phyloP scores from a whole-genome alignment of 2,329 filamentous ascomycete species.

The Colletotrichum euphorbiae region DNA sequence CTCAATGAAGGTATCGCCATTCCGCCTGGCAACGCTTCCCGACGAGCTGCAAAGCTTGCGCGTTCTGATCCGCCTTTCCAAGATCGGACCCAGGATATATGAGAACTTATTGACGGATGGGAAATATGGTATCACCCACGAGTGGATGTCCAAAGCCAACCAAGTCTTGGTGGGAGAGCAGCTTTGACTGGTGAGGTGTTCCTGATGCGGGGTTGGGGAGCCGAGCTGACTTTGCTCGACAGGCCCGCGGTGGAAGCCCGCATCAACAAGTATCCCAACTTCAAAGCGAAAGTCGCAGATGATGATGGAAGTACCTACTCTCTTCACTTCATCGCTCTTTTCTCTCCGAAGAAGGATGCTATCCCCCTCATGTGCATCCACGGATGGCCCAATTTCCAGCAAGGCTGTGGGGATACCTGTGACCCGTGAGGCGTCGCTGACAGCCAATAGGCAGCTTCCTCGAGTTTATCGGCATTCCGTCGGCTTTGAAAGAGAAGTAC shows the following conservation, averaged over 20 bases:
- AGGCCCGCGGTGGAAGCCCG: neutral
- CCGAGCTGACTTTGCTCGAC: neutral
- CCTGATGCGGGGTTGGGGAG: neutral
- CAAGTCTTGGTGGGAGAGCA: neutral
- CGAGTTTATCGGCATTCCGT: conserved; percentile 1
- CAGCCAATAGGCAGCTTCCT: neutral
- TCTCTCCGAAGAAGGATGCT: neutral
- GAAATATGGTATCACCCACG: neutral
- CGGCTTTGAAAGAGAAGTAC: neutral
- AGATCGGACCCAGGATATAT: neutral
- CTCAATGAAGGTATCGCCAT: neutral
- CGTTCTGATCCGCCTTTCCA: neutral
- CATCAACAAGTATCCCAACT: neutral
- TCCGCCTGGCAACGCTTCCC: neutral
- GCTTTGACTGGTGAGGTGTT: neutral
- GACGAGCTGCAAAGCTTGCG: neutral
- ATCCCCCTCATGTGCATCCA: conserved; percentile 1
- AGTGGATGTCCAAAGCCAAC: neutral
- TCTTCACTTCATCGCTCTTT: neutral
- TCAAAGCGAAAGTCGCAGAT: neutral
- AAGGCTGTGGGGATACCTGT: too few relatives aligned
- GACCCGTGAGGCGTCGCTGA: too few relatives aligned
- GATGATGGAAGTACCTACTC: neutral
- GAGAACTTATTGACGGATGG: neutral
- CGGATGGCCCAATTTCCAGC: neutral